These are phyloP conservation scores for Chaetomiaceae sp. DNA, from an alignment of 2,329 filamentous ascomycete species.

Conservation along the genomic window DNA sequence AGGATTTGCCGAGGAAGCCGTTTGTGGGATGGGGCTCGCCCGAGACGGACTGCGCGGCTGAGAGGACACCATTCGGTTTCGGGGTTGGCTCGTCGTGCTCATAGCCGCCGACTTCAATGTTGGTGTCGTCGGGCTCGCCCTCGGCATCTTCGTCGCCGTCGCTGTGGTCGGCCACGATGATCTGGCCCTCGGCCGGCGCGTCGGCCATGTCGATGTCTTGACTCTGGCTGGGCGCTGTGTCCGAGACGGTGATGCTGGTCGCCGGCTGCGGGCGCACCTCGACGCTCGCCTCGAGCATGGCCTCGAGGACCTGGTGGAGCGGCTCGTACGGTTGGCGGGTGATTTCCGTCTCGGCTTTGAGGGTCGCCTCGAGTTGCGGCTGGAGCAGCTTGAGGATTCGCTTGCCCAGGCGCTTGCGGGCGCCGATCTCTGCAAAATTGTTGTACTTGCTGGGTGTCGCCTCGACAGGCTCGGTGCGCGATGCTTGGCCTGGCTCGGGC, in stretches of 20 bases:
- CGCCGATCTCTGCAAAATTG: slow-evolving; percentile 65
- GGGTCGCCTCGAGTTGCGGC: slow-evolving; percentile 68
- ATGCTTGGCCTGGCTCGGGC: slow-evolving; percentile 29
- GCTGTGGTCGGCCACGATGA: slow-evolving; percentile 39
- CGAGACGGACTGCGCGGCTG: slow-evolving; percentile 29
- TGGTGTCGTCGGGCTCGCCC: slow-evolving; percentile 28
- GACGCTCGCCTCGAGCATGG: slow-evolving; percentile 64
- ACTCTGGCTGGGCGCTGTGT: slow-evolving; percentile 37
- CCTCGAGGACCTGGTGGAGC: slow-evolving; percentile 69
- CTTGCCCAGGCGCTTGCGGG: slow-evolving; percentile 80
- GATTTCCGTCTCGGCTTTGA: slow-evolving; percentile 78
- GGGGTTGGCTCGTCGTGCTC: slow-evolving; percentile 20
- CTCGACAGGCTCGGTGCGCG: slow-evolving; percentile 36
- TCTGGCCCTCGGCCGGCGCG: slow-evolving; percentile 42
- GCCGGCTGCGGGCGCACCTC: slow-evolving; percentile 45
- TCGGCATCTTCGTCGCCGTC: slow-evolving; percentile 32
- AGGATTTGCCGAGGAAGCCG: slow-evolving; percentile 25
- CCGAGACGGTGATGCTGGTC: slow-evolving; percentile 28
- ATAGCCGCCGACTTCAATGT: slow-evolving; percentile 40
- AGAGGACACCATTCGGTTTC: slow-evolving; percentile 29
- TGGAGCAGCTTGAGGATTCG: slow-evolving; percentile 82
- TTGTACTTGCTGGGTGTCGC: slow-evolving; percentile 48
- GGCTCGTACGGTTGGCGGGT: slow-evolving; percentile 64
- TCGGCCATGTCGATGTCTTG: slow-evolving; percentile 52
- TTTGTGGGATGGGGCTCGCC: slow-evolving; percentile 26